These are phyloP conservation scores for Trametes sp. DNA, from an alignment of 1,284 basidiomycete genomes.

Conservation along the genomic window DNA sequence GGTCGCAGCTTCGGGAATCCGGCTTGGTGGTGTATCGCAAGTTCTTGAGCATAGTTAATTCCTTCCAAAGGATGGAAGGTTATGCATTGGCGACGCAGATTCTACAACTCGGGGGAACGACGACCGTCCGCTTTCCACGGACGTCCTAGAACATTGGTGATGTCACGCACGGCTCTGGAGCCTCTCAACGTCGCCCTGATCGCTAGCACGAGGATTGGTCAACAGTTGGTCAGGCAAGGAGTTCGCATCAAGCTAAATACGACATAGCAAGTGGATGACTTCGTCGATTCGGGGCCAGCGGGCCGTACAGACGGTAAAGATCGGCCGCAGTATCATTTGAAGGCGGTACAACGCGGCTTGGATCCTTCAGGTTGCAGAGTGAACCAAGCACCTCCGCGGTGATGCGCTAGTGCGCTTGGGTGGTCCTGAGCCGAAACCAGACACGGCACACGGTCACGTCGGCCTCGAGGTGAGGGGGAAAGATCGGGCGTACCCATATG, in stretches of 20 bases:
- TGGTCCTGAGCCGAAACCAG: background rate
- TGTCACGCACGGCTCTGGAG: background rate
- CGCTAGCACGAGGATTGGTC: background rate
- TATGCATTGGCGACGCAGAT: background rate
- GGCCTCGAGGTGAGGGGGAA: background rate
- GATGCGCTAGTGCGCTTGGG: background rate
- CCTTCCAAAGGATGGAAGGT: background rate
- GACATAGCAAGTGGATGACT: background rate
- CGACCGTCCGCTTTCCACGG: no score
- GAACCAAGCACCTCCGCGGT: background rate
- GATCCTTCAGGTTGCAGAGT: background rate
- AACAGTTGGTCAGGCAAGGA: background rate
- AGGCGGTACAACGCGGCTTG: background rate
- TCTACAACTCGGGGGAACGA: background rate
- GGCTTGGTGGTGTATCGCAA: background rate
- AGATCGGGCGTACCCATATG: conserved; percentile 14
- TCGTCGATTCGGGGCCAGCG: background rate
- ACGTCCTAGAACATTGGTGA: background rate
- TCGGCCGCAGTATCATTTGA: conserved; percentile 3
- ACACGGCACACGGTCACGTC: conserved; percentile 6
- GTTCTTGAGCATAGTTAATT: background rate
- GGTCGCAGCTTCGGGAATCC: no score
- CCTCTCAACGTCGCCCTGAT: background rate
- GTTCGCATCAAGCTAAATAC: conserved; percentile 1
- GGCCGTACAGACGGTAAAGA: background rate